phyloP scores from a whole-genome alignment of 257 asterid species.

The Echites panduratus region DNA sequence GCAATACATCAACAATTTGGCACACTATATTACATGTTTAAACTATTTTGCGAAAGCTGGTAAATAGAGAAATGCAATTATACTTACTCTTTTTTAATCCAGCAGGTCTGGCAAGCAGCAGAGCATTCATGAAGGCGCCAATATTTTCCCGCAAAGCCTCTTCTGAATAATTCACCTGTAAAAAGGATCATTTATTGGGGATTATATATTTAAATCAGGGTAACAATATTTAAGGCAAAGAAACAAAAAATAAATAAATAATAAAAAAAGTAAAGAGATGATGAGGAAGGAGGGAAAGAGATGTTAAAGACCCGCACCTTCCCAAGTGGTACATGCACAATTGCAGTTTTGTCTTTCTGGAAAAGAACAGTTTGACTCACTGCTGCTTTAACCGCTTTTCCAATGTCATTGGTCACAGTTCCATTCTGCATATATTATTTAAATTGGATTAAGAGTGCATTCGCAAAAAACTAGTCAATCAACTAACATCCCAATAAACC shows the following conservation, averaged over 20 bases:
- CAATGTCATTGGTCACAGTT: slow-evolving; percentile 72
- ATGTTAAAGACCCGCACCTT: slow-evolving; percentile 43
- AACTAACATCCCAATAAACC: slow-evolving; percentile 18
- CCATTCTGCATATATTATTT: slow-evolving; percentile 58
- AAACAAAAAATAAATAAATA: neutral
- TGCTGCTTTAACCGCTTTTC: slow-evolving; percentile 68
- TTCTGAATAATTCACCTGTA: slow-evolving; percentile 70
- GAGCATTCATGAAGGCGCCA: slow-evolving; percentile 88
- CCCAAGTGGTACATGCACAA: slow-evolving; percentile 94
- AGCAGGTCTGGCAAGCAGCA: slow-evolving; percentile 84
- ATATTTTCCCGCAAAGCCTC: slow-evolving; percentile 78
- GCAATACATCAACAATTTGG: neutral
- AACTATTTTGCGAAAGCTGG: neutral
- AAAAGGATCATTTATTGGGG: slow-evolving; percentile 7
- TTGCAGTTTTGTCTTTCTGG: slow-evolving; percentile 95
- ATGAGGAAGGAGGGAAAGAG: neutral
- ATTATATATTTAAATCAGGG: slow-evolving; percentile 6
- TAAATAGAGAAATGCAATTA: slow-evolving; percentile 9
- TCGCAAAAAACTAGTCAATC: neutral
- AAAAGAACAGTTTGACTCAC: slow-evolving; percentile 61
- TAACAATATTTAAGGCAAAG: neutral
- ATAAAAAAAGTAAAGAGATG: neutral
- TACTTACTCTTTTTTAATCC: slow-evolving; percentile 95
- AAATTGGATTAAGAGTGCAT: neutral
- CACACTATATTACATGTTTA: neutral